A percentile compares a stretch with the other conserved stretches of the same genome.
Conservation (phyloP, 148 eudicot genomes). For the Simmondsia chinensis region DNA sequence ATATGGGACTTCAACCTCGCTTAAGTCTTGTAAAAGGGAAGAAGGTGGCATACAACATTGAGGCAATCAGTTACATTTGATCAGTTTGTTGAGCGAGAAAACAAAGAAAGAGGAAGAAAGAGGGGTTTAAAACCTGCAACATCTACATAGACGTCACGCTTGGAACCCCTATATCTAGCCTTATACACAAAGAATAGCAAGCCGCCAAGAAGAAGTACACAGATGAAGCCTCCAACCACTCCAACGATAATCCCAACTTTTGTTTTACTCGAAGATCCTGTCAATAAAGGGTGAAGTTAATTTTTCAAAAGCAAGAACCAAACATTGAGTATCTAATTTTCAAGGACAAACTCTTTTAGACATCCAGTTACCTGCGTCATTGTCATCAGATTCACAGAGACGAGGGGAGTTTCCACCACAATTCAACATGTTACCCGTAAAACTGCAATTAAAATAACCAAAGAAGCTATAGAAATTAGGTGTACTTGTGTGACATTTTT, state of each 20-base stretch:
- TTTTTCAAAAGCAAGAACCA: too few relatives aligned
- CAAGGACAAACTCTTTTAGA: too few relatives aligned
- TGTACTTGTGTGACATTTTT: too few relatives aligned
- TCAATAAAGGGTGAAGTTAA: conserved; percentile 10
- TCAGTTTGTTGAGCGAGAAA: too few relatives aligned
- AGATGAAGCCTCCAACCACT: conserved; percentile 44
- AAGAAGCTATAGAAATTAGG: too few relatives aligned
- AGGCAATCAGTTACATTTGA: too few relatives aligned
- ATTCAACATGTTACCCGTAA: conserved; percentile 61
- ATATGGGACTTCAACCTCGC: too few relatives aligned
- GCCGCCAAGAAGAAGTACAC: conserved; percentile 50
- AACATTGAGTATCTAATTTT: too few relatives aligned
- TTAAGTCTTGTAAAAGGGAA: too few relatives aligned
- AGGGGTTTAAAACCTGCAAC: conserved; percentile 57
- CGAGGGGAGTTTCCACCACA: conserved; percentile 50
- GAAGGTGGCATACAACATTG: too few relatives aligned
- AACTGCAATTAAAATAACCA: conserved; percentile 39
- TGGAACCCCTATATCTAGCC: conserved; percentile 46
- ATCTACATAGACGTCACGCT: conserved; percentile 80
- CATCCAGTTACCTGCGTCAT: conserved; percentile 25
- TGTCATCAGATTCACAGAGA: conserved; percentile 51
- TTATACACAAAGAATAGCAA: conserved; percentile 42
- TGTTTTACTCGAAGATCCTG: conserved; percentile 62
- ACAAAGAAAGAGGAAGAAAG: not conserved
- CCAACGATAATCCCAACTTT: conserved; percentile 51